Evolutionary conservation across 2,329 filamentous ascomycete genomes (phyloP).

Genomic region (Ambrosiella xylebori): DNA sequence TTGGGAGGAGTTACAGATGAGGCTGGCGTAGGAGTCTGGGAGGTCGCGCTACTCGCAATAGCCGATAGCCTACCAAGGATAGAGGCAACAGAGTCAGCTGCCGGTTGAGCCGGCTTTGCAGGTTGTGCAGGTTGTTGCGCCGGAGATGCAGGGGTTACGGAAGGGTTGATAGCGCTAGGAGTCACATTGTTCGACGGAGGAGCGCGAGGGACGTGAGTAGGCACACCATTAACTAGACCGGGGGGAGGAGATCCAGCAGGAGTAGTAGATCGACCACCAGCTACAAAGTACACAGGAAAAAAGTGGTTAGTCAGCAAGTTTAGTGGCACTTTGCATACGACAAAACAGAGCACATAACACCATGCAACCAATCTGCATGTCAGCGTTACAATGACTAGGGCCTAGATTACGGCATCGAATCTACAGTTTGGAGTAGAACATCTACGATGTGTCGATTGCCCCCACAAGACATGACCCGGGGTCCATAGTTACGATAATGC

Average conservation of each 20-base stretch:
- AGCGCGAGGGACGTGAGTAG: slow-evolving; percentile 13
- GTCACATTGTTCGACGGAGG: slow-evolving; percentile 16
- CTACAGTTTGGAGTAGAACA: background rate
- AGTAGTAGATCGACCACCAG: slow-evolving; percentile 50
- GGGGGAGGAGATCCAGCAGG: slow-evolving; percentile 45
- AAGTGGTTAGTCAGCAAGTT: slow-evolving; percentile 2
- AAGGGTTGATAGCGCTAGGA: slow-evolving; percentile 15
- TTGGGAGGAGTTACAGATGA: slow-evolving; percentile 16
- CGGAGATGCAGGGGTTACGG: slow-evolving; percentile 18
- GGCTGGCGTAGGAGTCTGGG: slow-evolving; percentile 24
- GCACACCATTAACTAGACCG: slow-evolving; percentile 25
- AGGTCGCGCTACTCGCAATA: slow-evolving; percentile 55
- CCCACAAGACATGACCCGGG: too few relatives aligned
- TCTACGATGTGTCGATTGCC: too few relatives aligned
- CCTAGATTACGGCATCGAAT: background rate
- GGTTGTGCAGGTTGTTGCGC: background rate
- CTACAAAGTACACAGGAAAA: background rate
- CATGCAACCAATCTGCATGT: slow-evolving; percentile 1
- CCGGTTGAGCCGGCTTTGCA: background rate
- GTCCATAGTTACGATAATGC: too few relatives aligned
- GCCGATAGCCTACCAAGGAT: slow-evolving; percentile 47
- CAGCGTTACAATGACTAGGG: background rate
- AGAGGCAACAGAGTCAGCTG: slow-evolving; percentile 32
- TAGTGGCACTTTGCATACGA: background rate
- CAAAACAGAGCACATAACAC: background rate